Base-by-base conservation (phyloP, 1,284 basidiomycete genomes). In the Marasmius tenuissimus region DNA sequence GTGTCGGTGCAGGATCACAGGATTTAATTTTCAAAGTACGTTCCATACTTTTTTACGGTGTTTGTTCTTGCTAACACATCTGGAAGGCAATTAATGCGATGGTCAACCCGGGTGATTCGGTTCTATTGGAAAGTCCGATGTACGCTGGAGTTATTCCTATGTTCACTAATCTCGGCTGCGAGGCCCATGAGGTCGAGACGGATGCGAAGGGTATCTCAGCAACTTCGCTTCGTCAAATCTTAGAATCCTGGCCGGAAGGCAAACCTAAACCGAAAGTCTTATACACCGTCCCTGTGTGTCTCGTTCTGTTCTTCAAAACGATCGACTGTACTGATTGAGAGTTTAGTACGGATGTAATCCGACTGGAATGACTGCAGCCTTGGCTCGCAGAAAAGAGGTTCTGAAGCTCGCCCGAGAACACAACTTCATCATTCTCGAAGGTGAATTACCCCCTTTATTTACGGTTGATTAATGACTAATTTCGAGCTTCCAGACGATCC, bases 381-480 rank as follows among this genome's bases (percentile, higher is more conserved):
- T 83, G 27, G 85, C 90, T 62, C 85, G 96, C 61, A 90, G 95
- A 61, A 83, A 86, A 55, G 91, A 91, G 70, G 85, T 96, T 7
- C 83, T 98, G 27, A 77, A 82, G 60, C 81, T 98, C 7, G 88
- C 91, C 14, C 81, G 83, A 63, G 84, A 92, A 70, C 84, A 94
- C 71, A 84, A 92, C 70, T 85, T 97, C 67, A 75, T 97, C 58
- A 92, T 97, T 68, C 76, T 97, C 49, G 95, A 97, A 84, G 92
- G 91, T 85, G 63, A 39, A 75, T 74, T 42, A 51, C 57, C 57
- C 22, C 38, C 38, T 52, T 42, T 34, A 34, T 42, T 34, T 35
- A 47, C 42, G 27, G 3, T 47, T 27, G 8, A 27, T 34, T 6
- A 57, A 27, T 51, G 27, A 27, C 38, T 57, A 18, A 42, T 18